Evolutionary conservation across 2,329 filamentous ascomycete species (phyloP).

Genomic region (Stagonosporopsis tanaceti): DNA sequence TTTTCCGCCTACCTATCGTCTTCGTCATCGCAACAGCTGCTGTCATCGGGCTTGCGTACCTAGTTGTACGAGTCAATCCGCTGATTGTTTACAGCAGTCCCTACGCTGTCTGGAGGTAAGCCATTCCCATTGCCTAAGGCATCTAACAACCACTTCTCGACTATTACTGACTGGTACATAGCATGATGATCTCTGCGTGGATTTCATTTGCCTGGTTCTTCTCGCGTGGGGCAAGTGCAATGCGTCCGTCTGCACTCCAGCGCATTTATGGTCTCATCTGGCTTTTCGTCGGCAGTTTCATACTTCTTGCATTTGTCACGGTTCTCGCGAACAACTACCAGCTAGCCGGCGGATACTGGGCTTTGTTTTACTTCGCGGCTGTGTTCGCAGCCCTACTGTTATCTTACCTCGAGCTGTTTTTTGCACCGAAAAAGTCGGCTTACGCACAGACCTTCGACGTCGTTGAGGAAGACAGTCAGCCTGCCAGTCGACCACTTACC

Average conservation of each 20-base stretch:
- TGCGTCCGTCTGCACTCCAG: slow-evolving; percentile 85
- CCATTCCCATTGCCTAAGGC: background rate
- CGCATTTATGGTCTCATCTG: slow-evolving; percentile 82
- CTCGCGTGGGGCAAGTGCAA: slow-evolving; percentile 77
- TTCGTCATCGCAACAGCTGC: slow-evolving; percentile 72
- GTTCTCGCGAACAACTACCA: slow-evolving; percentile 78
- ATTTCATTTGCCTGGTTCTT: slow-evolving; percentile 84
- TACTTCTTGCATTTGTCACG: slow-evolving; percentile 73
- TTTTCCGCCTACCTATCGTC: slow-evolving; percentile 83
- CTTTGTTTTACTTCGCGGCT: slow-evolving; percentile 80
- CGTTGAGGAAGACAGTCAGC: slow-evolving; percentile 32
- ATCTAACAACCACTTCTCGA: background rate
- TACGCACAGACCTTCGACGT: slow-evolving; percentile 67
- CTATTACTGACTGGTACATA: slow-evolving; percentile 33
- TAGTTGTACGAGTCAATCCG: slow-evolving; percentile 85
- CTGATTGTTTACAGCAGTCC: slow-evolving; percentile 89
- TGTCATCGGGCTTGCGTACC: slow-evolving; percentile 75
- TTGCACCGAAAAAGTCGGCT: slow-evolving; percentile 71
- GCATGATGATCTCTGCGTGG: slow-evolving; percentile 84
- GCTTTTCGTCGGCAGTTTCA: slow-evolving; percentile 81
- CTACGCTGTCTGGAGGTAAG: slow-evolving; percentile 77
- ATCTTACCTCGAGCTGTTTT: slow-evolving; percentile 81
- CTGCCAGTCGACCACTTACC: slow-evolving; percentile 46
- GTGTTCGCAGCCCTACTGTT: slow-evolving; percentile 78
- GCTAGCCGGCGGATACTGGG: slow-evolving; percentile 78